Percentiles rank a stretch among this genome's conserved stretches.
Conservation (phyloP, 352 stramenopile genomes). For the Thraustochytrium aureum region DNA sequence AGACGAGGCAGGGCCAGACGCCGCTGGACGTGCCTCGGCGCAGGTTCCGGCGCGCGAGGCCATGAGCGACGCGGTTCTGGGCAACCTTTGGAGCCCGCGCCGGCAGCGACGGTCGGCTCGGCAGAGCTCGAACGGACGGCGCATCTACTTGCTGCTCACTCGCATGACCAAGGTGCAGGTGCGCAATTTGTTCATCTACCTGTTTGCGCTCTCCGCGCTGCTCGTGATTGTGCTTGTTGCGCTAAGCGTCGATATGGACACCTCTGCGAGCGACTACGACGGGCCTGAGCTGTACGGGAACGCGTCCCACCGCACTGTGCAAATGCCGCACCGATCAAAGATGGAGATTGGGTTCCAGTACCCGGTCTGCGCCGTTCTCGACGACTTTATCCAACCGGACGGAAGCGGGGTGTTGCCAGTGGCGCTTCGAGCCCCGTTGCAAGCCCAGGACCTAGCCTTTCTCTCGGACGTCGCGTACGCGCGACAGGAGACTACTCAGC, state of each 20-base stretch:
- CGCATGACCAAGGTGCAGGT: constrained; percentile 26
- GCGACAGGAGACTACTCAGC: constrained; percentile 12
- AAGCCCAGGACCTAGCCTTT: constrained; percentile 25
- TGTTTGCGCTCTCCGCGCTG: constrained; percentile 21
- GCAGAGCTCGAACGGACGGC: background rate
- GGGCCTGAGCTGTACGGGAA: constrained; percentile 7
- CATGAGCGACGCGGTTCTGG: background rate
- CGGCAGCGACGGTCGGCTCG: background rate
- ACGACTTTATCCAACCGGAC: background rate
- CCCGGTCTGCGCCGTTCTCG: constrained; percentile 6
- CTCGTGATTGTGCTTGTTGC: constrained; percentile 28
- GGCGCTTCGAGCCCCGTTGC: too few relatives aligned
- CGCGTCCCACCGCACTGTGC: constrained; percentile 21
- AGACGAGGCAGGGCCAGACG: too few relatives aligned
- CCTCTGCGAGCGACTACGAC: constrained; percentile 12
- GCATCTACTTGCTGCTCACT: constrained; percentile 40
- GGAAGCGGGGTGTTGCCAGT: too few relatives aligned
- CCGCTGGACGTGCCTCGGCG: background rate
- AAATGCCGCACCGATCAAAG: background rate
- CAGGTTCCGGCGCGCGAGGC: background rate
- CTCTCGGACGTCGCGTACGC: constrained; percentile 45
- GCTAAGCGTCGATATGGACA: constrained; percentile 26
- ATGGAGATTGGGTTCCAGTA: constrained; percentile 39
- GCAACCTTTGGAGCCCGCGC: background rate
- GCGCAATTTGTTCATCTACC: constrained; percentile 6